Evolutionary conservation across 164 flowering plant genomes (phyloP).

Genomic region (Euptelea pleiosperma): DNA sequence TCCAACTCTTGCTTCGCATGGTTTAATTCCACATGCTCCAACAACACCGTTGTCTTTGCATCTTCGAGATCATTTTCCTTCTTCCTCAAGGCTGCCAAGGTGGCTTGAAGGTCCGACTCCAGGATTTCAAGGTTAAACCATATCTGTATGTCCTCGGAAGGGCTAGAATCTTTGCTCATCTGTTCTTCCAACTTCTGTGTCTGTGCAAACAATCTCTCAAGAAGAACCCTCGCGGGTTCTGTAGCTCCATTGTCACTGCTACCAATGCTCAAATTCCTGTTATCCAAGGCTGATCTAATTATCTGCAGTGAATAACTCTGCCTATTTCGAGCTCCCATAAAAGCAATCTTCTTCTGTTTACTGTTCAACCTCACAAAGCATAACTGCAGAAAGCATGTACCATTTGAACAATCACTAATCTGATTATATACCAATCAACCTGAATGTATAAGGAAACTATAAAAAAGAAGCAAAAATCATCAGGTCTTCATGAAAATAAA

Average conservation of each 20-base stretch:
- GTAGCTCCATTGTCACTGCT: slow-evolving; percentile 48
- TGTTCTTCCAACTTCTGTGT: slow-evolving; percentile 78
- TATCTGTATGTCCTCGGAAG: slow-evolving; percentile 28
- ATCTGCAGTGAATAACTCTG: slow-evolving; percentile 19
- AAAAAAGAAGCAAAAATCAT: too few relatives aligned
- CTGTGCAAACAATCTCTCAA: slow-evolving; percentile 80
- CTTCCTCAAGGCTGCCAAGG: slow-evolving; percentile 53
- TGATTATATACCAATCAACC: too few relatives aligned
- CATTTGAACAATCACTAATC: neutral
- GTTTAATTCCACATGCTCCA: slow-evolving; percentile 47
- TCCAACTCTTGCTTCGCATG: slow-evolving; percentile 58
- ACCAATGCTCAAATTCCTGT: slow-evolving; percentile 30
- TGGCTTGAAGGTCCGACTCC: slow-evolving; percentile 73
- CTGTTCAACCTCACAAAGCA: slow-evolving; percentile 19
- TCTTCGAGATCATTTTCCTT: slow-evolving; percentile 77
- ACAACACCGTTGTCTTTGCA: slow-evolving; percentile 50
- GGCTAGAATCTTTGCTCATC: slow-evolving; percentile 35
- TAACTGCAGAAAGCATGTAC: slow-evolving; percentile 27
- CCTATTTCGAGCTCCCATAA: slow-evolving; percentile 12
- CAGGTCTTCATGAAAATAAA: too few relatives aligned
- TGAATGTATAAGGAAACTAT: too few relatives aligned
- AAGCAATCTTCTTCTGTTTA: slow-evolving; percentile 25
- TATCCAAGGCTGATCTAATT: slow-evolving; percentile 39
- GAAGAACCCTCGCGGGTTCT: slow-evolving; percentile 64
- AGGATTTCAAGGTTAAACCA: slow-evolving; percentile 45